Evolutionary conservation across 192 early-diverging fungal genomes (phyloP), one percentile per base, ranked within the genome.

Genomic region (Mortierella antarctica): DNA sequence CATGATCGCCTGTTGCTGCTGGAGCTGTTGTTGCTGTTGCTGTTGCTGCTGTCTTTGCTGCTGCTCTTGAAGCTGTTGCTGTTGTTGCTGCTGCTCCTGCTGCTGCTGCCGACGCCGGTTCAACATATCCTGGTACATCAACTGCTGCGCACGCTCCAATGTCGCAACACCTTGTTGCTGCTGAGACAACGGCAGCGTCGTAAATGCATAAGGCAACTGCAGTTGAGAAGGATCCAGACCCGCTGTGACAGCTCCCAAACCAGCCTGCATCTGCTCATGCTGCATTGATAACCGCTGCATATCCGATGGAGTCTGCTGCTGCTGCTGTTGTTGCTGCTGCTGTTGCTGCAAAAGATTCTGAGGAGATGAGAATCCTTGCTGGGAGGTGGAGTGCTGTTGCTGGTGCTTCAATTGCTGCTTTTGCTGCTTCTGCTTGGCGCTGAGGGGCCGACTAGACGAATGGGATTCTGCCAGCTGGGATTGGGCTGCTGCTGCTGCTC

Each of bases 51-150:
- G 74, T 54, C 70, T 66, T 48, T 68, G 54, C 14, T 70, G 67
- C 13, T 70, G 74, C 20, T 63, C 60, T 5, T 77, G 74, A 39
- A 57, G 61, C 18, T 70, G 74, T 17, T 70, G 66, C 15, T 65
- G 65, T 17, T 66, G 57, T 23, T 61, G 63, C 23, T 66, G 65
- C 17, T 75, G 73, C 46, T 76, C 53, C 39, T 76, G 55, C 47
- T 78, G 74, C 55, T 80, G 77, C n/a, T 79, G 76, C 9, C 70
- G 70, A 40, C 77, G 77, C 46, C 77, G 77, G 47, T 66, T 79
- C 59, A 80, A 23, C 69, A 80, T 80, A 49, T 80, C 77, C 44
- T 80, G 77, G 40, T 72, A 72, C 77, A 80, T 80, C 59, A 80
- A 55, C 42, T 80, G 77, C 60, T 80, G 70, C 0, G 77, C 77